Evolutionary conservation across 768 basidiomycete genomes (phyloP), one percentile per base, ranked within the genome.

Genomic region (Boletus insuetus): DNA sequence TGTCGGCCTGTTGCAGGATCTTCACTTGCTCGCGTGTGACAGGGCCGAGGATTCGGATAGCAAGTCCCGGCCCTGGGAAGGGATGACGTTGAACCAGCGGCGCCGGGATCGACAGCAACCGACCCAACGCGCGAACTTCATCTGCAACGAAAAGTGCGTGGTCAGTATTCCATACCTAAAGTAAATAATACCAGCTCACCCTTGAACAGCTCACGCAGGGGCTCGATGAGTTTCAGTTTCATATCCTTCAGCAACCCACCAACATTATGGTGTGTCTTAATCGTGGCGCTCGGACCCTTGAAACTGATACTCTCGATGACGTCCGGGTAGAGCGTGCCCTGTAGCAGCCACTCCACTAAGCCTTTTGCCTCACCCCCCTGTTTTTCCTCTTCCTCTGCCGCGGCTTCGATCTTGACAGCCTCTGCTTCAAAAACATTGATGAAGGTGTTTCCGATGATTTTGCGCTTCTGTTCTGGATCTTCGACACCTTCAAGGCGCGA

Each of bases 241-340:
- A 98, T 99, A 74, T 98, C 89, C 68, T 89, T 91, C 57, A 98
- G 79, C 49, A 99, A 77, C 4, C 96, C 96, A 29, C 97, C 97
- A 61, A 98, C 97, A 62, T 99, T 99, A 72, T 98, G 97, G 71
- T 99, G 97, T 3, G 97, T 98, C 80, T 99, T 99, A 80, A 99
- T 99, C 11, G 96, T 98, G 38, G 97, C 97, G 60, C 90, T 93
- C 0, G 97, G 97, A 3, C 97, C 97, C 75, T 98, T 98, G 83
- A 99, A 99, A 74, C 90, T 93, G 75, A 99, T 97, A 69, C 90
- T 93, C 78, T 99, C 97, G 69, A 98, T 99, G 55, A 99, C 97
- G 68, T 99, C 97, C 3, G 97, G 97, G 73, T 98, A 99, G 14
- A 99, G 81, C 0, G 97, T 99, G 5, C 97, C 97, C 73, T 99